Percentiles rank a stretch among this genome's conserved stretches.
Conservation (phyloP, 208 protist species). For the Porcisia hertigi region DNA sequence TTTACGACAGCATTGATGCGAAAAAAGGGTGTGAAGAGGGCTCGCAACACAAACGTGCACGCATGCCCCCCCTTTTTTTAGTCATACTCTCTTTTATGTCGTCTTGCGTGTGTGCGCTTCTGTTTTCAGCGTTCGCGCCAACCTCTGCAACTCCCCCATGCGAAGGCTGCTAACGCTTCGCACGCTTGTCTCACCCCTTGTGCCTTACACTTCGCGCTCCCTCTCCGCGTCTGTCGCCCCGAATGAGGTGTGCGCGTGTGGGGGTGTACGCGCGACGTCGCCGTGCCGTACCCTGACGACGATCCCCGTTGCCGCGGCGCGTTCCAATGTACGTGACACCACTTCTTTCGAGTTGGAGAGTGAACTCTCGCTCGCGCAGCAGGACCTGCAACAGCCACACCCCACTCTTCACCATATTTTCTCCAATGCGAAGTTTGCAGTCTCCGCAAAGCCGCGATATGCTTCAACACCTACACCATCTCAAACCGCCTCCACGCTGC, state of each 20-base stretch:
- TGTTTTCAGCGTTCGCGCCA: too few species aligned
- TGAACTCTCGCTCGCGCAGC: slow-evolving; percentile 20
- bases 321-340: neutral
- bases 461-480: neutral
- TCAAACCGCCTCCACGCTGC: neutral
- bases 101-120: too few species aligned
- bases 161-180: neutral
- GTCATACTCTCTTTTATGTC: too few species aligned
- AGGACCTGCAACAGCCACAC: slow-evolving; percentile 12
- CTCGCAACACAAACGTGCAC: too few species aligned
- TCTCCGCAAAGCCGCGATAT: too few species aligned
- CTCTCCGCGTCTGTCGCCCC: neutral
- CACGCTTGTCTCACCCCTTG: neutral
- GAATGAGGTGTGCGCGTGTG: neutral
- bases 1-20: too few species aligned
- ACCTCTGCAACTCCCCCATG: neutral
- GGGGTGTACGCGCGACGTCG: neutral
- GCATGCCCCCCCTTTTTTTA: too few species aligned
- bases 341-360: slow-evolving; percentile 33
- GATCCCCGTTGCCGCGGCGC: neutral
- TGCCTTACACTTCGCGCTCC: neutral
- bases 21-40: too few species aligned
- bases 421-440: too few species aligned
- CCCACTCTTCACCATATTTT: too few species aligned
- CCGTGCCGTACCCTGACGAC: neutral